phyloP scores from a whole-genome alignment of 176 grass and related monocot species.

The Zizania latifolia region DNA sequence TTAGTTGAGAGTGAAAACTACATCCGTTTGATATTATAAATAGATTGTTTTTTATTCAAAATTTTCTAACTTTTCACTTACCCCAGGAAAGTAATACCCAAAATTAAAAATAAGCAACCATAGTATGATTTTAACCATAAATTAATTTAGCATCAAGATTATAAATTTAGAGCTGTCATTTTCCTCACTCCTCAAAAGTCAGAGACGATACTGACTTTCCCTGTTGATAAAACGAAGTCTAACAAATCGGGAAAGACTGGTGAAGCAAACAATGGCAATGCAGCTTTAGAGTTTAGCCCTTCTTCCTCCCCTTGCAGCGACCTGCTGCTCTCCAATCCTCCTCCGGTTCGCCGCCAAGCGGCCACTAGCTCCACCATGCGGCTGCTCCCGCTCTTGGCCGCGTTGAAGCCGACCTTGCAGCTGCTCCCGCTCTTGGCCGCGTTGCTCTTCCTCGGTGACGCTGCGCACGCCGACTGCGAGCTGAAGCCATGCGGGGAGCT shows the following conservation, averaged over 20 bases:
- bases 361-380: neutral
- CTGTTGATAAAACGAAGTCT: neutral
- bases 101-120: too few species aligned
- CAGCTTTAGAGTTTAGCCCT: neutral
- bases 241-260: neutral
- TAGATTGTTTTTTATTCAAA: too few species aligned
- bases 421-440: constrained; percentile 11
- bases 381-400: too few species aligned
- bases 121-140: too few species aligned
- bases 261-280: neutral
- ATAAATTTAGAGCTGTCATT: neutral
- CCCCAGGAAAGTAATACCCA: too few species aligned
- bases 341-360: neutral
- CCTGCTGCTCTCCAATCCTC: neutral
- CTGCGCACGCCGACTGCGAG: neutral
- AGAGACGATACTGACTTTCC: neutral
- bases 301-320: neutral
- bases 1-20: too few species aligned
- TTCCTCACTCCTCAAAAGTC: neutral
- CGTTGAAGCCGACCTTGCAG: constrained; percentile 18
- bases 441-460: neutral
- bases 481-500: constrained; percentile 34
- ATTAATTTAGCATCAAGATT: neutral
- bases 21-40: too few species aligned
- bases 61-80: too few species aligned